These are phyloP conservation scores for Allium fistulosum DNA, from an alignment of 106 monocot species.

Conservation along the genomic window DNA sequence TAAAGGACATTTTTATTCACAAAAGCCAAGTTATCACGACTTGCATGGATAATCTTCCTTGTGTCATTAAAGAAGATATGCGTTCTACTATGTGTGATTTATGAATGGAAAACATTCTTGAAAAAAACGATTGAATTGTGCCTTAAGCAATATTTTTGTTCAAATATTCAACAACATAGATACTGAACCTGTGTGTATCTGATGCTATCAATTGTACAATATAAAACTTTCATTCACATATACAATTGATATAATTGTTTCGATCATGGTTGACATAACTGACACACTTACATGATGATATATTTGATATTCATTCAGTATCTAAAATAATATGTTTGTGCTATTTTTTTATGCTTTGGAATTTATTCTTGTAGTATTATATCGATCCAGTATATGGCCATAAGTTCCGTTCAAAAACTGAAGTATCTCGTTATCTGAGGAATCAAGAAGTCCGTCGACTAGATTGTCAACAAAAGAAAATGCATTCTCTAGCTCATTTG, in stretches of 20 bases:
- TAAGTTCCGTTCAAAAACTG: constrained; percentile 3
- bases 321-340: neutral
- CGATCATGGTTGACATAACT: neutral
- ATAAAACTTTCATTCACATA: no score
- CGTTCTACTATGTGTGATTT: no score
- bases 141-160: no score
- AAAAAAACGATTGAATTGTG: no score
- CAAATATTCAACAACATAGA: no score
- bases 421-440: neutral
- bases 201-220: neutral
- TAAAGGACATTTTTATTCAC: no score
- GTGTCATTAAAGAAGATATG: no score
- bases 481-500: neutral
- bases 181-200: neutral
- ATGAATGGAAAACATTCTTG: no score
- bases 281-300: neutral
- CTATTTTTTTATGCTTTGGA: neutral
- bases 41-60: no score
- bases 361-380: neutral
- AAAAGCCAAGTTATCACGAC: no score
- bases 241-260: neutral
- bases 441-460: neutral
- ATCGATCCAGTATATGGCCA: constrained; percentile 5
- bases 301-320: neutral
- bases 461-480: neutral